A percentile compares a stretch with the other conserved stretches of the same genome.
phyloP scores from a whole-genome alignment of 306 rosid genomes.

The Sicyos edulis region DNA sequence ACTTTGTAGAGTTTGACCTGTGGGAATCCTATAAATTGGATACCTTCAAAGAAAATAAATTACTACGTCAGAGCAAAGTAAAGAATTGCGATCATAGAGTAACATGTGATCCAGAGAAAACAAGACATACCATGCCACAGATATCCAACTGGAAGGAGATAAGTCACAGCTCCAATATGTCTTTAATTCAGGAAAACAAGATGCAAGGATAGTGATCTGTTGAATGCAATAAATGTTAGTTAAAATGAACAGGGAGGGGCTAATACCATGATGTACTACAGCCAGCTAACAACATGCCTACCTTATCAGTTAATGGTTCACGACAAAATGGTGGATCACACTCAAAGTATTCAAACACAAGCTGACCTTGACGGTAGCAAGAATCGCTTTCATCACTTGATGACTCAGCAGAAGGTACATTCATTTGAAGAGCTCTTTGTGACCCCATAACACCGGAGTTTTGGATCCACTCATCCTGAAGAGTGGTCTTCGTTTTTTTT shows the following conservation, averaged over 20 bases:
- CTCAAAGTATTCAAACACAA: slow-evolving; percentile 65
- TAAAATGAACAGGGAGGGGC: slow-evolving; percentile 18
- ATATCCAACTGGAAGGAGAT: slow-evolving; percentile 86
- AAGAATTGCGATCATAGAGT: background rate
- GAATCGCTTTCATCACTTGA: slow-evolving; percentile 66
- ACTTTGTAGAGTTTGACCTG: slow-evolving; percentile 81
- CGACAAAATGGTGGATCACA: slow-evolving; percentile 72
- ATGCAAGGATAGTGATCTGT: slow-evolving; percentile 66
- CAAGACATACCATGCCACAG: slow-evolving; percentile 67
- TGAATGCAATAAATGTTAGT: slow-evolving; percentile 28
- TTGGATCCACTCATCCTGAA: slow-evolving; percentile 36
- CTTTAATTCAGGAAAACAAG: slow-evolving; percentile 64
- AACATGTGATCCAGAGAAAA: background rate
- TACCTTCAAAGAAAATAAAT: slow-evolving; percentile 43
- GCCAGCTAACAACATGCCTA: slow-evolving; percentile 32
- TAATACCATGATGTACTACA: background rate
- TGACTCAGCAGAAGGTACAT: slow-evolving; percentile 46
- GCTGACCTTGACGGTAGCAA: slow-evolving; percentile 53
- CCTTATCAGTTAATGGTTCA: slow-evolving; percentile 84
- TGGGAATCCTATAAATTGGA: slow-evolving; percentile 91
- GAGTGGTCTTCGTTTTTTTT: slow-evolving; percentile 35
- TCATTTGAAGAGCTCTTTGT: slow-evolving; percentile 39
- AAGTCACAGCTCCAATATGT: slow-evolving; percentile 77
- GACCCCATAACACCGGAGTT: slow-evolving; percentile 31
- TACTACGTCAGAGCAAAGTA: background rate